These are phyloP conservation scores for Fusarium tanahbumbuense DNA, from an alignment of 2,329 filamentous ascomycete species.

Conservation along the genomic window DNA sequence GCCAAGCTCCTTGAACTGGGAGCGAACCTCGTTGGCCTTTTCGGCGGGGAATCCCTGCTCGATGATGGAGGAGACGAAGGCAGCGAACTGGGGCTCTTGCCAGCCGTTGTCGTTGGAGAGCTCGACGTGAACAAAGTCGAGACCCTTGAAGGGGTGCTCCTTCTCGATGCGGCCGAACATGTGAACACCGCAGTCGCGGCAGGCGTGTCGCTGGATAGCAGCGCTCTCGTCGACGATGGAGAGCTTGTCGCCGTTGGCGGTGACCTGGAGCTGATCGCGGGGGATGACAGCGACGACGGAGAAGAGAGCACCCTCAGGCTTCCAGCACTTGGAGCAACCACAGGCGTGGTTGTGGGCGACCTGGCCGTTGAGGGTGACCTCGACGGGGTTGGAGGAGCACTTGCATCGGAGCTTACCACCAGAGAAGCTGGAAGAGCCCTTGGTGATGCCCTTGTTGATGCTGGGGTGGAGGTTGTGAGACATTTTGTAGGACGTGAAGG, in stretches of 20 bases:
- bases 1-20: constrained; percentile 64
- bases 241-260: constrained; percentile 69
- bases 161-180: constrained; percentile 73
- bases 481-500: constrained; percentile 31
- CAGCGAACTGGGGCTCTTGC: constrained; percentile 78
- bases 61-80: constrained; percentile 74
- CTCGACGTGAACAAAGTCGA: constrained; percentile 77
- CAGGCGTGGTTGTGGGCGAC: constrained; percentile 77
- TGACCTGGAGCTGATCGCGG: constrained; percentile 64
- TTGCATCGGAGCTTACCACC: constrained; percentile 73
- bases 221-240: constrained; percentile 65
- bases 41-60: constrained; percentile 72
- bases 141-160: constrained; percentile 73
- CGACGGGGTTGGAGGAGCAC: constrained; percentile 66
- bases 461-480: constrained; percentile 65
- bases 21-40: constrained; percentile 66
- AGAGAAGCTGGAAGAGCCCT: constrained; percentile 64
- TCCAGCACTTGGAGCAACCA: constrained; percentile 80
- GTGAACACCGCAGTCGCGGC: constrained; percentile 70
- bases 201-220: constrained; percentile 70
- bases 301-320: constrained; percentile 72
- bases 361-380: constrained; percentile 67
- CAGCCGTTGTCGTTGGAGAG: constrained; percentile 70
- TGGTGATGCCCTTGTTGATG: constrained; percentile 70
- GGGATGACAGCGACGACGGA: constrained; percentile 72